Base-by-base conservation (phyloP, 139 green algal species). In the Chlamydomonas schloesseri region DNA sequence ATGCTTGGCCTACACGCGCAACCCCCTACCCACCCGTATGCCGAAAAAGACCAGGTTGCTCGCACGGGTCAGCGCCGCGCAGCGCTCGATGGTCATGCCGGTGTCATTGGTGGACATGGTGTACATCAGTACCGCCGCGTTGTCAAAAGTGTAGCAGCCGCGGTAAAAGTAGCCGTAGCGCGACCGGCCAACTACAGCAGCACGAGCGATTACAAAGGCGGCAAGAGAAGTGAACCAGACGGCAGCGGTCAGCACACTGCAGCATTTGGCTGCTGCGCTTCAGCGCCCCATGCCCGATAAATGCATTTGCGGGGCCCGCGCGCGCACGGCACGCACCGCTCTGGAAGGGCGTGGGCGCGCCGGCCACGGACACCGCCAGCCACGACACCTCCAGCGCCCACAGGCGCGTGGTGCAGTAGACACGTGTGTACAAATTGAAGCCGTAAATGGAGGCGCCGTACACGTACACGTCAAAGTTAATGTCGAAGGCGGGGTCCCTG, bases 111-210 rank as follows among this genome's bases (percentile, higher is more conserved):
- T 15, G 5, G 68, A 24, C 31, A 50, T 18, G 64, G 26, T 10
- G 13, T 34, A 26, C 14, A 20, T 36, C 28, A 71, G 64, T 2
- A 71, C 64, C 64, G 26, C 26, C 26, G 3, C 13, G 14, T 29
- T 10, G 31, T 50, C 31, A 11, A 53, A 31, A 1, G 31, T 47
- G 68, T 73, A 73, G 68, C 68, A 73, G 68, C 68, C 68, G 31
- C 68, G 68, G 68, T 73, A 73, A 31, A 28, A 73, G 68, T 50
- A 73, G 68, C 68, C 68, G 68, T 73, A 73, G 68, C 68, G n/a
- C 4, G 68, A 73, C 6, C 68, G 68, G 68, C 26, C 37, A 14
- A 29, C 68, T 73, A 31, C 42, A 8, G 42, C 8, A 8, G 42
- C 42, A 50, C n/a, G n/a, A n/a, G n/a, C n/a, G n/a, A 50, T 50